Conservation (phyloP, 805 yeast species). For the Schizosaccharomyces japonicus region DNA sequence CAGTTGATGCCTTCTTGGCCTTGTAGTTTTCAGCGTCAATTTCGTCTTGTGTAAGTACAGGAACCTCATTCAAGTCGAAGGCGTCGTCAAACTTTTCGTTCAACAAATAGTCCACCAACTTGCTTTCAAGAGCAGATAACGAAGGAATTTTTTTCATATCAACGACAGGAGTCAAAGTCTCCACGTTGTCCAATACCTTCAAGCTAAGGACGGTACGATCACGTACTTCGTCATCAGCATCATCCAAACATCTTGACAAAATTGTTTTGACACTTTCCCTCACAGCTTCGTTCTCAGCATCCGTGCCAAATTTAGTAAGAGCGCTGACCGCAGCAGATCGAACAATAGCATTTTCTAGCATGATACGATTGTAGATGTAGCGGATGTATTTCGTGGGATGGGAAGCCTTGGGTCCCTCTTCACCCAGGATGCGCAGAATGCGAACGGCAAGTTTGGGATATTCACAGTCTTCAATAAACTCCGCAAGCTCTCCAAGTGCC, state of each 20-base stretch:
- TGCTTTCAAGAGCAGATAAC: slow-evolving; percentile 52
- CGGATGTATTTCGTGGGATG: slow-evolving; percentile 81
- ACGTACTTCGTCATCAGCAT: slow-evolving; percentile 5
- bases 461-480: slow-evolving; percentile 95
- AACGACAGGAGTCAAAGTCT: slow-evolving; percentile 25
- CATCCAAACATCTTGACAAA: slow-evolving; percentile 37
- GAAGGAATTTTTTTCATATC: slow-evolving; percentile 49
- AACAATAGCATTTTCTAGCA: slow-evolving; percentile 80
- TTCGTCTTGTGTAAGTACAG: slow-evolving; percentile 22
- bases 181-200: slow-evolving; percentile 18
- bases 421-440: slow-evolving; percentile 73
- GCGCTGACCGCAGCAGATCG: slow-evolving; percentile 91
- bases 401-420: slow-evolving; percentile 71
- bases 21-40: slow-evolving; percentile 17
- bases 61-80: slow-evolving; percentile 50
- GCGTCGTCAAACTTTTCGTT: slow-evolving; percentile 26
- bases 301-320: slow-evolving; percentile 67
- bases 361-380: slow-evolving; percentile 90
- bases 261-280: slow-evolving; percentile 47
- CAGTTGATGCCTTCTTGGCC: slow-evolving; percentile 25
- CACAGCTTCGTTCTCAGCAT: slow-evolving; percentile 41
- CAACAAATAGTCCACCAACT: slow-evolving; percentile 45
- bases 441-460: slow-evolving; percentile 84
- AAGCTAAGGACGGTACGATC: slow-evolving; percentile 2
- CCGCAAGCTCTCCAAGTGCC: slow-evolving; percentile 76